Percentiles rank a stretch among this genome's conserved stretches.
Conservation (phyloP, 2,329 filamentous ascomycete genomes). For the Xylariaceae sp. region DNA sequence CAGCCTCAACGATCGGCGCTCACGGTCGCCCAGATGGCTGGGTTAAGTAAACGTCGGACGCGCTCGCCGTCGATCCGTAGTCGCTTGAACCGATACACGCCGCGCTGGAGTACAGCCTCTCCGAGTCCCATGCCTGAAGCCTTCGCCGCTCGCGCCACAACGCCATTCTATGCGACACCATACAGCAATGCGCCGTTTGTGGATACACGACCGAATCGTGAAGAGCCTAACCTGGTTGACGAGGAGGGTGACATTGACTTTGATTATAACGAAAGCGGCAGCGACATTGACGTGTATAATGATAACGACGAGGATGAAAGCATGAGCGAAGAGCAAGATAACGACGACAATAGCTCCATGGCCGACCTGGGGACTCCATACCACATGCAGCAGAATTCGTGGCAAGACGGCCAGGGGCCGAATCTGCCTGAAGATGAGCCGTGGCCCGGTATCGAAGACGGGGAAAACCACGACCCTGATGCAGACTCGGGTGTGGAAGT, state of each 20-base stretch:
- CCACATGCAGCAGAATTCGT: constrained; percentile 24
- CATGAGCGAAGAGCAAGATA: constrained; percentile 24
- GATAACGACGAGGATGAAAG: constrained; percentile 32
- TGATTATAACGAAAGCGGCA: constrained; percentile 28
- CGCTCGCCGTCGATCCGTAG: constrained; percentile 51
- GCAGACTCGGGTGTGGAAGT: constrained; percentile 8
- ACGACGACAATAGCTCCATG: constrained; percentile 27
- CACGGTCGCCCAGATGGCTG: constrained; percentile 18
- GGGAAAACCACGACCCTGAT: constrained; percentile 48
- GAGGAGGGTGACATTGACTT: constrained; percentile 28
- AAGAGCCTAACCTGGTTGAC: constrained; percentile 27
- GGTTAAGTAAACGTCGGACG: constrained; percentile 43
- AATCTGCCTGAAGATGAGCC: constrained; percentile 49
- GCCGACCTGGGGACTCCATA: constrained; percentile 23
- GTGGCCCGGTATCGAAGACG: constrained; percentile 55
- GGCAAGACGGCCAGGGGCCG: constrained; percentile 28
- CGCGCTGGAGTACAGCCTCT: constrained; percentile 49
- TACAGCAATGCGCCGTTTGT: constrained; percentile 58
- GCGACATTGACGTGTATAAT: constrained; percentile 35
- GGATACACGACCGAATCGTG: constrained; percentile 33
- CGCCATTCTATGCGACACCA: constrained; percentile 70
- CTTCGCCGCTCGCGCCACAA: constrained; percentile 38
- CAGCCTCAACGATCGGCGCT: constrained; percentile 21
- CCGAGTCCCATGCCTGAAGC: constrained; percentile 40
- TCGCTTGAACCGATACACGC: constrained; percentile 38